Conservation (phyloP, 306 rosid species). For the Prunus mongolica region DNA sequence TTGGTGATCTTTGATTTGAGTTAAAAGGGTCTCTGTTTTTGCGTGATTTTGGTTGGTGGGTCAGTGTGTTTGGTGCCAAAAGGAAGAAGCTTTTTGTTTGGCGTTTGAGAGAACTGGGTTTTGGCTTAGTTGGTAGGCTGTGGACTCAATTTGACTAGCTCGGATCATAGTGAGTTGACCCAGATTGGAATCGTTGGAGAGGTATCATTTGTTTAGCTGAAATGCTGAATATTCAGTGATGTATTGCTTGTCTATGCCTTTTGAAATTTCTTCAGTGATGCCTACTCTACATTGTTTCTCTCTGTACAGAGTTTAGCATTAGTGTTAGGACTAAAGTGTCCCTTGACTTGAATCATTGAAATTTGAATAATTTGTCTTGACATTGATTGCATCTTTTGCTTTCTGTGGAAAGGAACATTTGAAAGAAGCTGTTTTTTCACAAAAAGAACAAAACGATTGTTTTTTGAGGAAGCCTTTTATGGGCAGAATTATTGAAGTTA, state of each 20-base stretch:
- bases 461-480: not conserved
- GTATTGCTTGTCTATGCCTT: constrained; percentile 21
- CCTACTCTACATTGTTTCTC: not conserved
- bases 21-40: constrained; percentile 20
- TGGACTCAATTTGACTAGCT: constrained; percentile 35
- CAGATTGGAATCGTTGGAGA: constrained; percentile 41
- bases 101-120: constrained; percentile 30
- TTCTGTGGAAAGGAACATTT: constrained; percentile 11
- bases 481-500: not conserved
- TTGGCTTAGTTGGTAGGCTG: constrained; percentile 26
- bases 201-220: constrained; percentile 36
- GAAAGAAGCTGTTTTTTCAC: constrained; percentile 1
- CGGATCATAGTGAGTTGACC: constrained; percentile 40
- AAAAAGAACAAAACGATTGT: not conserved
- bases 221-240: constrained; percentile 35
- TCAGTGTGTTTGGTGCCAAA: constrained; percentile 20
- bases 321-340: constrained; percentile 2
- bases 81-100: constrained; percentile 19
- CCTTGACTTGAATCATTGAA: constrained; percentile 5
- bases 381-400: constrained; percentile 8
- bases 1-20: constrained; percentile 46
- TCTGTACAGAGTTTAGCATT: constrained; percentile 4
- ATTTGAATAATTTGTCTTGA: not conserved
- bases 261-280: not conserved
- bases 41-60: constrained; percentile 25